Evolutionary conservation across 129 eudicot species (phyloP), one percentile per base, ranked within the genome.

Genomic region (Scalesia atractyloides): DNA sequence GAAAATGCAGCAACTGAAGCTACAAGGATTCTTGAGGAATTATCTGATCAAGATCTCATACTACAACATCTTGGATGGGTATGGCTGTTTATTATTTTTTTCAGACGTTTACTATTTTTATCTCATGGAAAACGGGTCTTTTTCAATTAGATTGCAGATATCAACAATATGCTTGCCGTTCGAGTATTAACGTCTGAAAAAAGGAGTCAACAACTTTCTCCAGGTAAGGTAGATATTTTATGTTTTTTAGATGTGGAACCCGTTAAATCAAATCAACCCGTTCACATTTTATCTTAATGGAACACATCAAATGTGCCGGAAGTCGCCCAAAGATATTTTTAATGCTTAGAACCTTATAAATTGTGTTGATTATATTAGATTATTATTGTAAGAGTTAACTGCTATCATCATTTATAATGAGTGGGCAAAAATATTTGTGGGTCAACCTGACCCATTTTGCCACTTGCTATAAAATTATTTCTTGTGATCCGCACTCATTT

Each of bases 1-100:
- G 87, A 87, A 72, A 82, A 81, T 77, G 96, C 97, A 52, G 99
- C 95, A 66, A 57, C 77, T 56, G 99, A 90, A 87, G 97, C 97
- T 39, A 72, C 94, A 73, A 90, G 80, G 77, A 90, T 94, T 69
- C 93, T 94, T 19, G 97, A 94, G 81, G 82, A 86, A 66, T 83
- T 86, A 63, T 88, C 96, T 72, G 97, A 94, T 69, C 89, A 85
- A 76, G 86, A 94, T 51, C 73, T 90, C 66, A 73, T 94, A 36
- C 84, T 94, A 59, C 97, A 90, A 58, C 98, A 94, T 84, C 91
- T 94, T 67, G 96, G 97, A 82, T 94, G 99, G 99, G 99, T 94
- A 84, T 71, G 91, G 50, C 49, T 69, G 30, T 41, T 74, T 19
- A 22, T 12, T 34, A 33, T 60, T 59, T 68, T 39, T 59, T 19